Evolutionary conservation across 805 yeast genomes (phyloP).

Genomic region (Yarrowia sp.): DNA sequence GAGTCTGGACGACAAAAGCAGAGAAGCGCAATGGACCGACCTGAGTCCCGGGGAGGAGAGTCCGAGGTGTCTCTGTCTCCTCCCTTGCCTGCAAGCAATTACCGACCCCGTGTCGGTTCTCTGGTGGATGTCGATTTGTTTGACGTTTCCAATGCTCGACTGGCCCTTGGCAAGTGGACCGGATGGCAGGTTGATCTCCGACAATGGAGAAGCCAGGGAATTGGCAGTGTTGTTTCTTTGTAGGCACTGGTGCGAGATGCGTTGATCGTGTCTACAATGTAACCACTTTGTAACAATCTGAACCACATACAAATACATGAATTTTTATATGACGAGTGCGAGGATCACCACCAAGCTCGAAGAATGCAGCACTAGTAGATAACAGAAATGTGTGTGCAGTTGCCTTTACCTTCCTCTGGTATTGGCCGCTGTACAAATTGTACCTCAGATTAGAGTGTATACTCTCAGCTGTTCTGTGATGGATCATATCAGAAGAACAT

Average conservation of each 20-base stretch:
- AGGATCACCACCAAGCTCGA: too few species aligned
- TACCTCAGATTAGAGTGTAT: too few species aligned
- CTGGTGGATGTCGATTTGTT: conserved; percentile 40
- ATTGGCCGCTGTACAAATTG: too few species aligned
- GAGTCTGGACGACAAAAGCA: conserved; percentile 32
- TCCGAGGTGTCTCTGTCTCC: conserved; percentile 32
- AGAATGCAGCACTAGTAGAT: too few species aligned
- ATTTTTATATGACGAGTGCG: background rate
- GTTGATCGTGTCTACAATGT: background rate
- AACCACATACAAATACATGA: too few species aligned
- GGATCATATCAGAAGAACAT: too few species aligned
- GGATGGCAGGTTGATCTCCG: conserved; percentile 88
- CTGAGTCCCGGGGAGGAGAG: conserved; percentile 27
- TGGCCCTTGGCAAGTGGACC: conserved; percentile 66
- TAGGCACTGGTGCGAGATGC: conserved; percentile 22
- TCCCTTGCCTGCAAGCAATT: conserved; percentile 21
- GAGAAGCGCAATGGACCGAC: conserved; percentile 25
- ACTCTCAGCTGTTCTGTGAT: too few species aligned
- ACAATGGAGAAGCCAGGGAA: conserved; percentile 67
- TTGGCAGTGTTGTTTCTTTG: conserved; percentile 55
- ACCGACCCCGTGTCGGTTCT: conserved; percentile 30
- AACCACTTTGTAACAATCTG: background rate
- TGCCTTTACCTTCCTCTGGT: too few species aligned
- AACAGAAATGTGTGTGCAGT: too few species aligned
- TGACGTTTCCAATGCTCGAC: conserved; percentile 43